phyloP scores from a whole-genome alignment of 345 rosid genomes.

The Trapa bicornis region DNA sequence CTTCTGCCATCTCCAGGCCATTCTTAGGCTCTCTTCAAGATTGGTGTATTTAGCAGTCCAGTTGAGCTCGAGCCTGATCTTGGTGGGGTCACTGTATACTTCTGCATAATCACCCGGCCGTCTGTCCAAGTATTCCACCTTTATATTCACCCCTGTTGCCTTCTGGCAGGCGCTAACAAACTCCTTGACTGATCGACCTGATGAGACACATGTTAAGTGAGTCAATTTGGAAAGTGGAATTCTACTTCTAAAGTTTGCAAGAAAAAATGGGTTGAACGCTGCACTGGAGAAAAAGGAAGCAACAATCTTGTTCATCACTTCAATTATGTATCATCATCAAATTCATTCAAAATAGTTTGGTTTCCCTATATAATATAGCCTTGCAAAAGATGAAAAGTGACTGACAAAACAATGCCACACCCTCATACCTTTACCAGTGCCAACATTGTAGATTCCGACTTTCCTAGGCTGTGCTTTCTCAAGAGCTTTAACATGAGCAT shows the following conservation, averaged over 20 bases:
- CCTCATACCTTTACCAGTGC: conserved; percentile 62
- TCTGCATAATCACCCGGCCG: conserved; percentile 94
- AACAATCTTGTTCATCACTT: too few relatives aligned
- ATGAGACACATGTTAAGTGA: not conserved
- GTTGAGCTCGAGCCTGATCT: conserved; percentile 55
- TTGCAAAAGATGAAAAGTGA: not conserved
- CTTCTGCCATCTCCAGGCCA: conserved; percentile 96
- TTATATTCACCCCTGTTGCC: conserved; percentile 64
- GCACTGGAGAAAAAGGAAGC: too few relatives aligned
- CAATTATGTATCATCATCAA: too few relatives aligned
- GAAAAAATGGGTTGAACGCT: too few relatives aligned
- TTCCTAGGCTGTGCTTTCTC: conserved; percentile 55
- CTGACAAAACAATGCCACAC: not conserved
- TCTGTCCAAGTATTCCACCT: conserved; percentile 70
- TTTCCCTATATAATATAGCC: too few relatives aligned
- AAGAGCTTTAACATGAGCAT: conserved; percentile 93
- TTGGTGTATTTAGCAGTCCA: conserved; percentile 80
- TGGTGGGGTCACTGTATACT: conserved; percentile 80
- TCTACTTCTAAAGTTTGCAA: not conserved
- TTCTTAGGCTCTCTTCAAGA: conserved; percentile 60
- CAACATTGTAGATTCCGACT: conserved; percentile 94
- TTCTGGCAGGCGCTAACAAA: conserved; percentile 96
- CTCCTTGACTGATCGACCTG: conserved; percentile 91
- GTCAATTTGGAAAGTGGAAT: not conserved
- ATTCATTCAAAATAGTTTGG: too few relatives aligned